Conservation (phyloP, 2,329 filamentous ascomycete species). For the Penicillium palitans region DNA sequence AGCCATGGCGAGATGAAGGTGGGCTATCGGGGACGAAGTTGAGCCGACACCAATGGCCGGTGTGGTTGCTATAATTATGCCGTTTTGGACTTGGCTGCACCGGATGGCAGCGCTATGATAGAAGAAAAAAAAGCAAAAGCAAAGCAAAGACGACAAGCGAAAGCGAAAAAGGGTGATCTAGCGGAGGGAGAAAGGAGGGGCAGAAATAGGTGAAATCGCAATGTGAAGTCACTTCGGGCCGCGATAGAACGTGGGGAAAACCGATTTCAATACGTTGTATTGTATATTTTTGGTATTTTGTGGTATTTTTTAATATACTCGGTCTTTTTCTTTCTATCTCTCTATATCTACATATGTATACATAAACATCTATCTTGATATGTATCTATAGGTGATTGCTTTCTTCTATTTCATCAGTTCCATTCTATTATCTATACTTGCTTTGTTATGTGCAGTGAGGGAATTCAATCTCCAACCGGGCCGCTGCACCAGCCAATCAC, state of each 20-base stretch:
- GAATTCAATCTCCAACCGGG: slow-evolving; percentile 18
- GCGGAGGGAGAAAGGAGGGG: slow-evolving; percentile 12
- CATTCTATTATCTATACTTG: neutral
- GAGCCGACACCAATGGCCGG: slow-evolving; percentile 25
- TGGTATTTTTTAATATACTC: neutral
- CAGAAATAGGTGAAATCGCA: slow-evolving; percentile 7
- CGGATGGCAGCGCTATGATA: neutral
- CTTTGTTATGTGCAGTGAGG: neutral
- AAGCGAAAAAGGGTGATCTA: neutral
- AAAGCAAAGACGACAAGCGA: neutral
- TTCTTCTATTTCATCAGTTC: neutral
- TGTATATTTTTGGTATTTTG: neutral
- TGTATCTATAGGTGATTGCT: neutral
- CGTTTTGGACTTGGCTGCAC: slow-evolving; percentile 2
- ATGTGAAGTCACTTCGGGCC: slow-evolving; percentile 13
- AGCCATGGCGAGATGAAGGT: slow-evolving; percentile 10
- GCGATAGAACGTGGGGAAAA: slow-evolving; percentile 13
- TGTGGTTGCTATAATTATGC: slow-evolving; percentile 20
- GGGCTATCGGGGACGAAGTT: slow-evolving; percentile 7
- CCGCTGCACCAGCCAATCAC: slow-evolving; percentile 26
- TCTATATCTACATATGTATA: too few relatives aligned
- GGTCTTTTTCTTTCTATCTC: neutral
- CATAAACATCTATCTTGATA: neutral
- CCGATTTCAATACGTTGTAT: neutral
- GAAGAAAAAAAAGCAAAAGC: neutral